Base-by-base conservation (phyloP, 306 rosid species). In the Mimosa pudica region DNA sequence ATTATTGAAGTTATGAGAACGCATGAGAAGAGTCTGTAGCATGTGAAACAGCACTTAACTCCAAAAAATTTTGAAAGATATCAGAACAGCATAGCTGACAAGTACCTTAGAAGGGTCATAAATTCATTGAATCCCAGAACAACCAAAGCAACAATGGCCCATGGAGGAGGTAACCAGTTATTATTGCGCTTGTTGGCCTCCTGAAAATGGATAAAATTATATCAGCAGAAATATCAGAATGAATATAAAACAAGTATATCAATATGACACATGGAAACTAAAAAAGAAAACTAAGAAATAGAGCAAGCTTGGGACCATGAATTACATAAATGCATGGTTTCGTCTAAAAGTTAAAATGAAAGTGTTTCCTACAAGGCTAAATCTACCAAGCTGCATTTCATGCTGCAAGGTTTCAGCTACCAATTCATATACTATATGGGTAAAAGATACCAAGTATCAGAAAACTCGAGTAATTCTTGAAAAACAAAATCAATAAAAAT, bases 101-200 rank as follows among this genome's bases (percentile, higher is more conserved):
- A 45, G 52, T 70, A 93, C 98, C 93, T 88, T 80, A 93, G 68
- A 82, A 93, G 89, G 58, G 96, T 86, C 96, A 94, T 92, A 79
- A 94, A 94, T 81, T 94, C 98, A 80, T 94, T 94, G 77, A 92
- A 94, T 66, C 98, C 98, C 6, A 94, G 87, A 77, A 94, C 32
- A 80, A 92, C 6, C 84, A 94, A 77, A 45, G 97, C 97, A 85
- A 82, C 81, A 78, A 94, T 94, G 10, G 98, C 98, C 98, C 98
- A 94, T 67, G 98, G 98, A 75, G 98, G 98, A 64, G 98, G 98
- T 77, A 94, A 78, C 98, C 97, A 91, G 85, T 88, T 88, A 91
- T 84, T 92, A 74, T 45, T 90, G 20, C 97, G 91, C 86, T 79
- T 94, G 92, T 83, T 87, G 76, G 98, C 97, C 81, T 92, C 93